Percentiles rank a stretch among this genome's conserved stretches.
Conservation (phyloP, 2,329 filamentous ascomycete species). For the Fusarium domesticum region DNA sequence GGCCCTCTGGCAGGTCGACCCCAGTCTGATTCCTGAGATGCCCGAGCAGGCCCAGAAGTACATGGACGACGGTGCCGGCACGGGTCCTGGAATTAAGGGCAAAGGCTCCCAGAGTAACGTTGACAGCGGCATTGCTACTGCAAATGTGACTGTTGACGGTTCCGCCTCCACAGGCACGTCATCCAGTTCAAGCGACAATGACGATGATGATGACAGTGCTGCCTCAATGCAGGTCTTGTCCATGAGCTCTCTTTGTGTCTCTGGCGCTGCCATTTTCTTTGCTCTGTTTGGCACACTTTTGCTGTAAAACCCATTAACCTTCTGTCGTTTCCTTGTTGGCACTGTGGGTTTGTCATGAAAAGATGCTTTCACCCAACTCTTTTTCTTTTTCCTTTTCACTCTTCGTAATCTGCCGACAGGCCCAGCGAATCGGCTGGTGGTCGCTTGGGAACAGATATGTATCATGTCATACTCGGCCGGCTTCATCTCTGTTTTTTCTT, state of each 20-base stretch:
- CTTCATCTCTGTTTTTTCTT: conserved; percentile 23
- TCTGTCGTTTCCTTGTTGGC: conserved; percentile 2
- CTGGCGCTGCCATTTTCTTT: conserved; percentile 36
- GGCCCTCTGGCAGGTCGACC: conserved; percentile 49
- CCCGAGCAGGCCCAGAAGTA: conserved; percentile 50
- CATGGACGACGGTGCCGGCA: conserved; percentile 52
- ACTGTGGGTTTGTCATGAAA: conserved; percentile 12
- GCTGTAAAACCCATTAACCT: conserved; percentile 32
- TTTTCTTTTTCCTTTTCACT: too few relatives aligned
- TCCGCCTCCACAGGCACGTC: conserved; percentile 29
- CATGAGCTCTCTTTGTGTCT: conserved; percentile 35
- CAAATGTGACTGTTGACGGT: conserved; percentile 35
- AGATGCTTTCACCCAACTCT: too few relatives aligned
- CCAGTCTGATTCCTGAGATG: conserved; percentile 50
- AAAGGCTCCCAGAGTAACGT: conserved; percentile 52
- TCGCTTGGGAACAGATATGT: too few relatives aligned
- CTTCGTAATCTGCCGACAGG: too few relatives aligned
- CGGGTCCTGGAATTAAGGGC: conserved; percentile 52
- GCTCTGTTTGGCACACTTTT: conserved; percentile 40
- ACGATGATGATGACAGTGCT: conserved; percentile 32
- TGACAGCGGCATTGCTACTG: conserved; percentile 46
- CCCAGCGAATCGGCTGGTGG: too few relatives aligned
- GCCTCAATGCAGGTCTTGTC: conserved; percentile 30
- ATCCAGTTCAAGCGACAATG: conserved; percentile 17
- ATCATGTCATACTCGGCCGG: conserved; percentile 22